Base-by-base conservation (phyloP, 106 monocot genomes). In the Allium cepa region DNA sequence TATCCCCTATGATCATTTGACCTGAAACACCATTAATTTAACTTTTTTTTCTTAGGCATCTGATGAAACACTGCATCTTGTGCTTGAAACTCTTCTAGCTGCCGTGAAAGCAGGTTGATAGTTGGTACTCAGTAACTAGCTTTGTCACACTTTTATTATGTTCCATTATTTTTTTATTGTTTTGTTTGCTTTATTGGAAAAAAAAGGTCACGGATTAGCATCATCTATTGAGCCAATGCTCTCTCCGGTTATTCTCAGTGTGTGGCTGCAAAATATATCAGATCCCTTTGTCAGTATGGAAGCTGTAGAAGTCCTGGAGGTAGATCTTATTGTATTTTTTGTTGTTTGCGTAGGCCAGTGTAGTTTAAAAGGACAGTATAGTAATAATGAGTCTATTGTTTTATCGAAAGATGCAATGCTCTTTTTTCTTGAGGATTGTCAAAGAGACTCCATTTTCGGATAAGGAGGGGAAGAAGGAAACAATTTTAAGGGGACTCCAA, bases 231-330 rank as follows among this genome's bases (percentile, higher is more conserved):
- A 97, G 71, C 82, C 91, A 60, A 66, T 88, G 61, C 68, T 97
- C 49, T 92, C 96, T 71, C 92, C 96, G 18, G 71, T 92, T 59
- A 88, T 97, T 4, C 84, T 97, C n/a, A 75, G 89, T 75, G 74
- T 83, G 57, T 97, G 96, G 96, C 81, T 65, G 11, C 78, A 92
- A 53, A 73, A 92, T 84, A 75, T 97, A 74, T 86, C 92, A 51
- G 92, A 97, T 84, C 96, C 96, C 14, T 97, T 97, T 53, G 84
- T 92, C 63, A 88, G 92, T 59, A 89, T 86, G 28, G 96, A 97
- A 79, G 92, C 91, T 50, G 74, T 97, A 60, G 96, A 97, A 62
- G 92, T 92, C 57, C 74, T 97, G 77, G 96, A 89, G 96, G 96
- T 92, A 77, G 66, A 53, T 36, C 27, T 22, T 49, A 17, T 3